phyloP scores from a whole-genome alignment of 2,329 filamentous ascomycete species.

The Epichloe brachyelytri region DNA sequence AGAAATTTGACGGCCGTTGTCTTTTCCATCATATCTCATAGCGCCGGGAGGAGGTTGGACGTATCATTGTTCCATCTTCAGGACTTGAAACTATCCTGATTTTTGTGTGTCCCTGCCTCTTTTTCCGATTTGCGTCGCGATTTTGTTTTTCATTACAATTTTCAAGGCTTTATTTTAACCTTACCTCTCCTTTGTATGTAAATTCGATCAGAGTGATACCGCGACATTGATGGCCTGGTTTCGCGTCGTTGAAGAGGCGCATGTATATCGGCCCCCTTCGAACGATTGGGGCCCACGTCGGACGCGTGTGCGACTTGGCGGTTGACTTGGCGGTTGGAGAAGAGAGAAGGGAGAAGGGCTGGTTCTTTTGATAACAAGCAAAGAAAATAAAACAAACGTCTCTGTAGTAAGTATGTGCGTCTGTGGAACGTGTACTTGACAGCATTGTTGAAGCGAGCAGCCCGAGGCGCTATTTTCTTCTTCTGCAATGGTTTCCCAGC shows the following conservation, averaged over 20 bases:
- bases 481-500: neutral
- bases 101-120: neutral
- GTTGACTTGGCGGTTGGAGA: neutral
- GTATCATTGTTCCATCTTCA: neutral
- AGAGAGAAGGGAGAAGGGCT: neutral
- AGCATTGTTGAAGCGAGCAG: conserved; percentile 1
- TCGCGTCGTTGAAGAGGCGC: neutral
- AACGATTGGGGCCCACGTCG: neutral
- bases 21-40: neutral
- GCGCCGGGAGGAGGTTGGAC: conserved; percentile 2
- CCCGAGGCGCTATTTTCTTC: neutral
- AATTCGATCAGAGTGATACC: conserved; percentile 7
- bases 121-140: conserved; percentile 1
- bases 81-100: neutral
- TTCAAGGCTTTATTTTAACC: conserved; percentile 1
- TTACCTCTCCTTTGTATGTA: neutral
- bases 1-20: neutral
- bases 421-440: neutral
- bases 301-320: neutral
- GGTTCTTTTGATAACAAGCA: neutral
- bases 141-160: neutral
- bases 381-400: neutral
- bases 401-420: no score
- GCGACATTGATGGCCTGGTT: neutral
- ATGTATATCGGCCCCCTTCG: neutral